A percentile compares a stretch with the other conserved stretches of the same genome.
phyloP scores from a whole-genome alignment of 2,329 filamentous ascomycete genomes.

The Ascochyta rabiei region DNA sequence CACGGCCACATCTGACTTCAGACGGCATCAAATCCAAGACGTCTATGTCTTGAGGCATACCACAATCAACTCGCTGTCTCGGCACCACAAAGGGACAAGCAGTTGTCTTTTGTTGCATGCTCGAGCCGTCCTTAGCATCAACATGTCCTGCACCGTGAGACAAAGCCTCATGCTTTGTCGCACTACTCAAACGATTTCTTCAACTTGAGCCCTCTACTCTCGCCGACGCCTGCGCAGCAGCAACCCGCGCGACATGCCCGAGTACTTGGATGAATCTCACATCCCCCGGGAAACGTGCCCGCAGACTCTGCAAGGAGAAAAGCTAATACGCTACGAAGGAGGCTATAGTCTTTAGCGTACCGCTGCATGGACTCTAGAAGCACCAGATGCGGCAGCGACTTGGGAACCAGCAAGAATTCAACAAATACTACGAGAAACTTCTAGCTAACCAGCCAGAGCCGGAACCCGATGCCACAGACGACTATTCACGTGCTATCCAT shows the following conservation, averaged over 20 bases:
- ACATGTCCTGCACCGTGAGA: too few relatives aligned
- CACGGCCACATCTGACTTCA: too few relatives aligned
- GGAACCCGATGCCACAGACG: constrained; percentile 18
- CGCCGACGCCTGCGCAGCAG: neutral
- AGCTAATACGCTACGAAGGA: constrained; percentile 4
- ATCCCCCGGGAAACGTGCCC: neutral
- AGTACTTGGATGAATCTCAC: neutral
- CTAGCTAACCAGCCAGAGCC: constrained; percentile 32
- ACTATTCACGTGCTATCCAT: constrained; percentile 27
- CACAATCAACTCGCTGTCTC: too few relatives aligned
- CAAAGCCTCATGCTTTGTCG: too few relatives aligned
- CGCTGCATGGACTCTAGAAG: constrained; percentile 25
- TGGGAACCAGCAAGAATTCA: constrained; percentile 13
- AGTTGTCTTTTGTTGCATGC: too few relatives aligned
- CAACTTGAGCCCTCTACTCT: too few relatives aligned
- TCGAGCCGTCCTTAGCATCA: too few relatives aligned
- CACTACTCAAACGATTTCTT: too few relatives aligned
- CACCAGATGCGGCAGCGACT: constrained; percentile 8
- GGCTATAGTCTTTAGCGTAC: constrained; percentile 31
- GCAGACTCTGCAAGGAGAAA: neutral
- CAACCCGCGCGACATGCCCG: neutral
- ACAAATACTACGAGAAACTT: constrained; percentile 29
- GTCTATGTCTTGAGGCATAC: too few relatives aligned
- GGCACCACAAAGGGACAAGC: too few relatives aligned
- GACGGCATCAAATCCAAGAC: too few relatives aligned